Percentiles rank a stretch among this genome's conserved stretches.
Conservation (phyloP, 768 basidiomycete species). For the Calvatia gigantea region DNA sequence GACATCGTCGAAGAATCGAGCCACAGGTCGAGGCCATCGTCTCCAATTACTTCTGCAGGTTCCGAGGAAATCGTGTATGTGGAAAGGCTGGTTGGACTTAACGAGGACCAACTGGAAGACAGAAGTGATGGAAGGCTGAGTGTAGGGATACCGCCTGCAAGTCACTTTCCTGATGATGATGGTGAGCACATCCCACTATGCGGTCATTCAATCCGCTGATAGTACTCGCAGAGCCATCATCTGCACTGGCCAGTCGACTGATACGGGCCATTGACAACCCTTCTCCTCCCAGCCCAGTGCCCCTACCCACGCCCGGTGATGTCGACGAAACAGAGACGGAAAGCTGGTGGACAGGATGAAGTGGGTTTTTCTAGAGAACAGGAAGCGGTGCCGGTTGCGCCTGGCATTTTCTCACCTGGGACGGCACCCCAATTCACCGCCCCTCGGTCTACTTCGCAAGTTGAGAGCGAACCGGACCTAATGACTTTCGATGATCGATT, state of each 20-base stretch:
- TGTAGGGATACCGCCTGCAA: conserved; percentile 48
- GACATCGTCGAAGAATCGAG: neutral
- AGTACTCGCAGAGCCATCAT: conserved; percentile 54
- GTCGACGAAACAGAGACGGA: neutral
- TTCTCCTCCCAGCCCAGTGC: conserved; percentile 40
- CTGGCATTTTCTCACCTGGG: neutral
- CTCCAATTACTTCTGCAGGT: conserved; percentile 18
- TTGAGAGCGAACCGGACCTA: conserved; percentile 14
- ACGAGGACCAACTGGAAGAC: conserved; percentile 29
- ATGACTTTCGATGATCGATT: conserved; percentile 24
- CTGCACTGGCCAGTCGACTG: conserved; percentile 61
- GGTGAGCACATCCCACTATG: neutral
- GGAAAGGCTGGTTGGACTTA: conserved; percentile 25
- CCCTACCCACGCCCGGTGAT: conserved; percentile 6
- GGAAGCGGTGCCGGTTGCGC: neutral
- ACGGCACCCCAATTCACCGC: neutral
- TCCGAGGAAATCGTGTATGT: conserved; percentile 23
- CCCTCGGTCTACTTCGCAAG: conserved; percentile 7
- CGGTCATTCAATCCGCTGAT: neutral
- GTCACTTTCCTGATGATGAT: conserved; percentile 44
- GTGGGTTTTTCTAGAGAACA: neutral
- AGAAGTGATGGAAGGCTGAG: conserved; percentile 24
- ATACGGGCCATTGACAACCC: conserved; percentile 73
- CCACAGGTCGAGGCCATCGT: conserved; percentile 21
- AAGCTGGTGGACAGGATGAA: neutral